Base-by-base conservation (phyloP, 139 green algal species). In the Chlamydomonas sp. region DNA sequence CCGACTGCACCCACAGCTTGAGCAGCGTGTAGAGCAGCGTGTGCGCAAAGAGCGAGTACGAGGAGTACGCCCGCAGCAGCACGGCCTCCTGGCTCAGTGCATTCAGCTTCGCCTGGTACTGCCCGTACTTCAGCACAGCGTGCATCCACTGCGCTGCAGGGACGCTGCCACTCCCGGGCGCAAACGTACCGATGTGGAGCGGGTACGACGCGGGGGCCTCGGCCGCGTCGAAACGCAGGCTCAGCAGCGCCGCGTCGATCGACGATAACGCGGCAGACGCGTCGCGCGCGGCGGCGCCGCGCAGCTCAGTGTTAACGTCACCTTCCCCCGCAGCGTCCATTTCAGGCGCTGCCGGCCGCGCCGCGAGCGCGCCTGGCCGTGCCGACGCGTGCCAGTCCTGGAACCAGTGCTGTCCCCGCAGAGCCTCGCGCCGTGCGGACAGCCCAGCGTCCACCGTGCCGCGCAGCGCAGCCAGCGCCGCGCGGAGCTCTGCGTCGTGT, bases 101-200 rank as follows among this genome's bases (percentile, higher is more conserved):
- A 29, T 28, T 64, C 48, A 39, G 48, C 5, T 2, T 28, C 29
- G 43, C 28, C 34, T 43, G 35, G 30, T 62, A 68, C 35, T 67
- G 63, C 13, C 71, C 60, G 30, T 60, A 43, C 28, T 57, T 60
- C 22, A 77, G 49, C 63, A 77, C 58, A 3, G 72, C 72, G 6
- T 69, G 65, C 72, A 78, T 78, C 72, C 72, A 78, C 39, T 78
- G n/a, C 1, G 54, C 57, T 35, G 72, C 72, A 35, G 72, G 57
- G 37, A 64, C 33, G 37, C 13, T 58, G 2, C 35, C 24, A 20
- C 31, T 47, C 3, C 68, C 54, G 5, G 34, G 54, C 2, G 43
- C 54, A 68, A 62, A 77, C 1, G 71, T 72, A 8, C 63, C 71
- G 36, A 77, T 69, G 24, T 72, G 71, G 22, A 48, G 33, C 2